phyloP scores from a whole-genome alignment of 2,329 filamentous ascomycete genomes.

The Alternaria solani region DNA sequence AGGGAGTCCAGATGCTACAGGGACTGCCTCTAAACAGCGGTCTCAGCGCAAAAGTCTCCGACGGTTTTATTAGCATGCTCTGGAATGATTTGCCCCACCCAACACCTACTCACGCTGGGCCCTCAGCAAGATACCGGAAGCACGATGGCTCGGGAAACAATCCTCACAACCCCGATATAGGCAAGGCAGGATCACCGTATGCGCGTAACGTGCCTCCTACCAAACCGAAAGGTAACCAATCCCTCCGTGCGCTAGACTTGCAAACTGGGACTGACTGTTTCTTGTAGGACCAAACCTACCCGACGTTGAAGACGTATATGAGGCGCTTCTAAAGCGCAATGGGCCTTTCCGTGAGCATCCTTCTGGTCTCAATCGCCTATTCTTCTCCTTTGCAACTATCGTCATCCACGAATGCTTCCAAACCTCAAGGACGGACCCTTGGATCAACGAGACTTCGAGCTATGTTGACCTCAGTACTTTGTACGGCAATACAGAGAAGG shows the following conservation, averaged over 20 bases:
- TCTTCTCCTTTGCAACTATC: conserved; percentile 77
- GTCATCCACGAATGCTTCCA: conserved; percentile 68
- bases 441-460: conserved; percentile 72
- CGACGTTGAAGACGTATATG: conserved; percentile 71
- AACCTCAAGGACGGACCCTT: conserved; percentile 68
- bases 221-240: conserved; percentile 55
- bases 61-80: conserved; percentile 62
- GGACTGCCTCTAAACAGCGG: conserved; percentile 60
- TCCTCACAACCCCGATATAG: conserved; percentile 60
- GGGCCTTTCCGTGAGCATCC: conserved; percentile 69
- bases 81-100: conserved; percentile 64
- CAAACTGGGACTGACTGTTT: neutral
- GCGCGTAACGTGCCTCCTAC: conserved; percentile 63
- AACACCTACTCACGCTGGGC: conserved; percentile 57
- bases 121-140: conserved; percentile 53
- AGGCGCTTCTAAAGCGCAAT: conserved; percentile 70
- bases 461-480: conserved; percentile 77
- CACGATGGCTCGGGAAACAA: conserved; percentile 57
- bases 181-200: conserved; percentile 65
- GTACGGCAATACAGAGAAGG: conserved; percentile 71
- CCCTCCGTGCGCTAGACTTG: neutral
- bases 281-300: conserved; percentile 51
- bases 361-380: conserved; percentile 72
- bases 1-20: conserved; percentile 63
- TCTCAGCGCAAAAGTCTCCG: conserved; percentile 57